Evolutionary conservation across 2,329 filamentous ascomycete species (phyloP).

Genomic region (Didymella sp.): DNA sequence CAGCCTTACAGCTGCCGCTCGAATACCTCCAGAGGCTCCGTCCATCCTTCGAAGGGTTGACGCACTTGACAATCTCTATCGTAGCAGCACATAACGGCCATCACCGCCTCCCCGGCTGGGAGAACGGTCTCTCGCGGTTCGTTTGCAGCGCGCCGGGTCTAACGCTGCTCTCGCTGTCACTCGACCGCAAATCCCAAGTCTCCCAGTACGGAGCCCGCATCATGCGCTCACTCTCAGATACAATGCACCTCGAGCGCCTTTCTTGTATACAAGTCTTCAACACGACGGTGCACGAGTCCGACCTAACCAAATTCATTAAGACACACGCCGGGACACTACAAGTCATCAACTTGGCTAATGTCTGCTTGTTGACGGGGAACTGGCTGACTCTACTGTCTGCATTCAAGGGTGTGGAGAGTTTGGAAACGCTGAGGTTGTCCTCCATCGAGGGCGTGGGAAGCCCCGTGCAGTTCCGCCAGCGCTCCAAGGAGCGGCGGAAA

Average conservation of each 20-base stretch:
- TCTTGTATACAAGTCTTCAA: slow-evolving; percentile 28
- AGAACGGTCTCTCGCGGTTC: slow-evolving; percentile 29
- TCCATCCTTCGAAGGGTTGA: slow-evolving; percentile 23
- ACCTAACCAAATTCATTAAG: slow-evolving; percentile 24
- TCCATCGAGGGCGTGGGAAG: slow-evolving; percentile 9
- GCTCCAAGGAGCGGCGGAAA: slow-evolving; percentile 5
- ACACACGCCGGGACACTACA: slow-evolving; percentile 26
- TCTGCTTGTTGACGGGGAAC: slow-evolving; percentile 22
- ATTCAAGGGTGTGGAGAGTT: slow-evolving; percentile 11
- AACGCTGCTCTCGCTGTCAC: slow-evolving; percentile 28
- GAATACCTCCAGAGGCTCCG: slow-evolving; percentile 22
- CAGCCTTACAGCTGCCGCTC: slow-evolving; percentile 23
- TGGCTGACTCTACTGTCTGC: slow-evolving; percentile 24
- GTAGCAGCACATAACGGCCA: slow-evolving; percentile 20
- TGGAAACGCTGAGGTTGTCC: slow-evolving; percentile 18
- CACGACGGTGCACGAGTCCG: slow-evolving; percentile 22
- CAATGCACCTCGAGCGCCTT: slow-evolving; percentile 21
- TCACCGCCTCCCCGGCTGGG: slow-evolving; percentile 31
- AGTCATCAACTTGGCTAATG: slow-evolving; percentile 20
- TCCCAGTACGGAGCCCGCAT: slow-evolving; percentile 28
- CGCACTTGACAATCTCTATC: slow-evolving; percentile 30
- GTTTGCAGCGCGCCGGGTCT: slow-evolving; percentile 28
- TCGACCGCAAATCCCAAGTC: slow-evolving; percentile 23
- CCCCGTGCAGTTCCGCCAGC: slow-evolving; percentile 1
- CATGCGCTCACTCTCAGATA: slow-evolving; percentile 24